A percentile compares a stretch with the other conserved stretches of the same genome.
These are phyloP conservation scores for Vitellaria paradoxa DNA, from an alignment of 179 eudicot species.

Conservation along the genomic window DNA sequence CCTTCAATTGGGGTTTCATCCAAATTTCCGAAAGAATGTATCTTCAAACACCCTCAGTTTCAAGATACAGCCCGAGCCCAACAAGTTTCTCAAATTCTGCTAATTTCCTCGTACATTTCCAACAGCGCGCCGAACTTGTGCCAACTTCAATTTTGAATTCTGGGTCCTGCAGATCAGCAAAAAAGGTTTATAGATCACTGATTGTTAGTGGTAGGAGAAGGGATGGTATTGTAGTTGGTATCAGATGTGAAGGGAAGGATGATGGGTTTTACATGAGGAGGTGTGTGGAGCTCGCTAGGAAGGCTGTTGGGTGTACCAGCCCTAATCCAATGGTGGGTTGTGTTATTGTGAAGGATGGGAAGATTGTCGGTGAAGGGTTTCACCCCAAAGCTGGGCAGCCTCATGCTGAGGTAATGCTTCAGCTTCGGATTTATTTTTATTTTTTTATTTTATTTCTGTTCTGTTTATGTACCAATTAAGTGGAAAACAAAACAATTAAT, in stretches of 20 bases:
- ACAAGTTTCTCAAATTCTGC: conserved; percentile 9
- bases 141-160: conserved; percentile 21
- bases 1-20: not conserved
- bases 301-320: conserved; percentile 79
- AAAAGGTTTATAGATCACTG: conserved; percentile 28
- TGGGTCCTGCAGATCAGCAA: conserved; percentile 34
- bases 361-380: conserved; percentile 93
- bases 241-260: conserved; percentile 34
- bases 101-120: conserved; percentile 11
- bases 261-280: conserved; percentile 86
- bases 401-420: conserved; percentile 79
- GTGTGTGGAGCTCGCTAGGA: conserved; percentile 70
- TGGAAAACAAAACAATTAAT: no score
- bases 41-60: conserved; percentile 27
- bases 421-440: not conserved
- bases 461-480: not conserved
- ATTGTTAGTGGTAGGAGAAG: conserved; percentile 18
- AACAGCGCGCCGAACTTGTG: conserved; percentile 7
- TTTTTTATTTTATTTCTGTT: not conserved
- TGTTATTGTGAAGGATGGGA: conserved; percentile 78
- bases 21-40: conserved; percentile 24
- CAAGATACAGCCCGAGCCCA: conserved; percentile 18
- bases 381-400: conserved; percentile 97
- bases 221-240: conserved; percentile 22
- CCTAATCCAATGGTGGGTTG: conserved; percentile 99